Base-by-base conservation (phyloP, 1,284 basidiomycete species). In the Omphalotus olearius region DNA sequence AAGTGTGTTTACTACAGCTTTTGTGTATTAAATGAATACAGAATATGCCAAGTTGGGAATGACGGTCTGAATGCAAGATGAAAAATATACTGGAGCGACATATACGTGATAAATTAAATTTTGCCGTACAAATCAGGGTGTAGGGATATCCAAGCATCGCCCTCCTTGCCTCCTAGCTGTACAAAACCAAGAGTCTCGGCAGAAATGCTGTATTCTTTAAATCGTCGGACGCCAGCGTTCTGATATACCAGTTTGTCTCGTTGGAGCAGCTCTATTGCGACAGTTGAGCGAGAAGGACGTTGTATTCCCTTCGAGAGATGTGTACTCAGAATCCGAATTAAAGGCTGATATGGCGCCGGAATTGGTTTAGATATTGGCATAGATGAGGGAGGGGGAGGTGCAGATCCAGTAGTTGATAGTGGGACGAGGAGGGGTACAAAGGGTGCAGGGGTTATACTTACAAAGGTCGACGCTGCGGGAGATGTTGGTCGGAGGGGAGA, bases 111-210 rank as follows among this genome's bases (percentile, higher is more conserved):
- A 23, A 40, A 14, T 25, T n/a, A 16, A 50, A 49, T 28, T 30
- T 45, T 18, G 20, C 55, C 54, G 45, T 58, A 51, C 67, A 67
- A 72, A 41, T 65, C 58, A 30, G 69, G 63, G 18, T 64, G 66
- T 38, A 83, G 59, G 1, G 66, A 59, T 43, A 83, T 76, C 79
- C 80, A 83, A 11, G 71, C 69, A 2, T 62, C 58, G 0, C 63
- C 68, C 1, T 64, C 62, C 26, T 13, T 55, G 3, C 76, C 78
- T 13, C 81, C 79, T 4, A 79, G 64, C n/a, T 66, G 64, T 23
- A 84, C 62, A 13, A 84, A 60, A 2, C 72, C 74, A 6, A 60
- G 63, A 45, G 70, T 59, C 57, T 74, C 68, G 11, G 82, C 82
- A 23, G 76, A 54, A 11, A 61, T 60, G 7, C 66, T 58, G 55